Percentiles rank a stretch among this genome's conserved stretches.
Conservation (phyloP, 225 moss, liverwort and hornwort genomes). For the Climacium dendroides region DNA sequence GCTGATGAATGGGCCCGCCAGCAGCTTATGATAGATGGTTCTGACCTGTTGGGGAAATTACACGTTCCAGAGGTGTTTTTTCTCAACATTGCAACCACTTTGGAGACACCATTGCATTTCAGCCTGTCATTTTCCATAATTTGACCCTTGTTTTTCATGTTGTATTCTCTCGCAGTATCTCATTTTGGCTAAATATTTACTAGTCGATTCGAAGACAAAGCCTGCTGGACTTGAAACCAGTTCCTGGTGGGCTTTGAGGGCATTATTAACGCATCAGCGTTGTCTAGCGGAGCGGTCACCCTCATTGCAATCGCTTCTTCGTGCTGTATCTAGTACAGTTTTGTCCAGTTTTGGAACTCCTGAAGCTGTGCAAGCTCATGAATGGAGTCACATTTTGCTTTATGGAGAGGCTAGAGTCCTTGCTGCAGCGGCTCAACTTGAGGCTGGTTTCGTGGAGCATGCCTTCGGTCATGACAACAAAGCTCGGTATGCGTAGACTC, state of each 20-base stretch:
- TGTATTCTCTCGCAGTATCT: slow-evolving; percentile 68
- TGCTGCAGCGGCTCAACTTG: slow-evolving; percentile 68
- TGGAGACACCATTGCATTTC: neutral
- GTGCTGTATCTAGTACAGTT: slow-evolving; percentile 11
- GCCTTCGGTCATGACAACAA: slow-evolving; percentile 76
- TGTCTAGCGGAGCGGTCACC: slow-evolving; percentile 80
- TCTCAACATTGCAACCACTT: neutral
- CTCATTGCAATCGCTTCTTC: slow-evolving; percentile 50
- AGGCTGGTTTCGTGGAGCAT: slow-evolving; percentile 66
- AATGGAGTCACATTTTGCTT: slow-evolving; percentile 44
- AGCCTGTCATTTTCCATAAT: neutral
- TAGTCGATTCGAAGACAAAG: slow-evolving; percentile 37
- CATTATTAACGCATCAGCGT: slow-evolving; percentile 66
- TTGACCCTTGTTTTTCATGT: neutral
- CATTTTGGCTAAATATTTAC: slow-evolving; percentile 69
- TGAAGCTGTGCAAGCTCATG: slow-evolving; percentile 50
- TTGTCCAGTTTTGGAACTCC: slow-evolving; percentile 48
- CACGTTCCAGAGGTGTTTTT: slow-evolving; percentile 62
- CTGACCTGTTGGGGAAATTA: slow-evolving; percentile 75
- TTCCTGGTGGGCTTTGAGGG: slow-evolving; percentile 81
- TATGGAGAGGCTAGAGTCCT: slow-evolving; percentile 49
- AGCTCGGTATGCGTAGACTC: slow-evolving; percentile 44
- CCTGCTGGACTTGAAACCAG: slow-evolving; percentile 29
- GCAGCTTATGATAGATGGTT: slow-evolving; percentile 83
- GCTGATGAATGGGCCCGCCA: slow-evolving; percentile 71